Conservation (phyloP, 2,329 filamentous ascomycete genomes). For the Botrytis tulipae region DNA sequence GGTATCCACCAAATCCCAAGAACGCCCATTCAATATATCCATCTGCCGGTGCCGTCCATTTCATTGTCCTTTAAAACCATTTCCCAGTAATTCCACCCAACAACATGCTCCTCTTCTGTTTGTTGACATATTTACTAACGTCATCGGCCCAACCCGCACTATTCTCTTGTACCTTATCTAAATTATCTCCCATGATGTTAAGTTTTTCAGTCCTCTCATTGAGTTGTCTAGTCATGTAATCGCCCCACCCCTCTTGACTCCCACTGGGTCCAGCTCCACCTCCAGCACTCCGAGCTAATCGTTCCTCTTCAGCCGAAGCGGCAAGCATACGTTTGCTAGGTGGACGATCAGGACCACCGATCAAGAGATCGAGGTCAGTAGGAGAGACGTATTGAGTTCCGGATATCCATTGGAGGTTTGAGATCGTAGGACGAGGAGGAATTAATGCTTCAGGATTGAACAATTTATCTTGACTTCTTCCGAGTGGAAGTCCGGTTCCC, state of each 20-base stretch:
- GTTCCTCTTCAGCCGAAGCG: conserved; percentile 72
- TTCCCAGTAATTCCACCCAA: conserved; percentile 66
- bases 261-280: conserved; percentile 38
- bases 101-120: conserved; percentile 84
- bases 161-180: conserved; percentile 78
- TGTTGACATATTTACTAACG: conserved; percentile 79
- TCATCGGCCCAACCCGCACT: conserved; percentile 84
- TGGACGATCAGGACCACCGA: conserved; percentile 84
- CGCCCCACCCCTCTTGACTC: conserved; percentile 61
- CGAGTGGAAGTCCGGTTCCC: conserved; percentile 67
- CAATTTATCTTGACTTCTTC: conserved; percentile 66
- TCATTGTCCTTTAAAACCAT: conserved; percentile 42
- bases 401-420: conserved; percentile 93
- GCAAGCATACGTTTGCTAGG: conserved; percentile 85
- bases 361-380: conserved; percentile 82
- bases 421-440: conserved; percentile 86
- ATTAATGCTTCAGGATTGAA: conserved; percentile 72
- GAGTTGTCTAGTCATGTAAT: conserved; percentile 82
- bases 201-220: conserved; percentile 90
- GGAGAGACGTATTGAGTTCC: conserved; percentile 90
- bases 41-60: not conserved
- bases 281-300: conserved; percentile 49
- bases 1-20: conserved; percentile 5
- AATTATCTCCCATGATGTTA: conserved; percentile 76
- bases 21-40: conserved; percentile 4